These are phyloP conservation scores for Neocatenulostroma microsporum DNA, from an alignment of 2,329 filamentous ascomycete genomes.

Conservation along the genomic window DNA sequence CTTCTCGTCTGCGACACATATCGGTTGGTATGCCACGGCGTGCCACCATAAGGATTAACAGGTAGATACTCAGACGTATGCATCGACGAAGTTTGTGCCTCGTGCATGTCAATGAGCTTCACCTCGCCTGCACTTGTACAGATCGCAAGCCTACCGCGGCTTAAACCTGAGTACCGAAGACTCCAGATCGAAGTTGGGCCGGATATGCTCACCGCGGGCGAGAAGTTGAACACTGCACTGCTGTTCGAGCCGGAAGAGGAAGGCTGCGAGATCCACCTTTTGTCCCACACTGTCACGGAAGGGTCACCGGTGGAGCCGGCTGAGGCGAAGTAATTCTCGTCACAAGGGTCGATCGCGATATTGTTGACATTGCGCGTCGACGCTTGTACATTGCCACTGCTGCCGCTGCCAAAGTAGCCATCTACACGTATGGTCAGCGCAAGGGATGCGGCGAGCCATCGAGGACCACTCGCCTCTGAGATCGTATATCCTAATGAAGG, in stretches of 20 bases:
- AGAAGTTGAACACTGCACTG: conserved; percentile 51
- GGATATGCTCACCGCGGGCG: conserved; percentile 45
- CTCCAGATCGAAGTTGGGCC: conserved; percentile 52
- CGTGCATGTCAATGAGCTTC: conserved; percentile 33
- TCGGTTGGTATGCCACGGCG: conserved; percentile 35
- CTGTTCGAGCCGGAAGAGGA: conserved; percentile 48
- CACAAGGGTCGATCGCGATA: conserved; percentile 67
- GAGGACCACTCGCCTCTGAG: conserved; percentile 58
- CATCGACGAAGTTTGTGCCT: conserved; percentile 7
- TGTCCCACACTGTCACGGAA: conserved; percentile 70
- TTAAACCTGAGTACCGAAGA: conserved; percentile 52
- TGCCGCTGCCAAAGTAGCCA: conserved; percentile 16
- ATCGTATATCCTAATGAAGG: conserved; percentile 69
- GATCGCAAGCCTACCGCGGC: conserved; percentile 50
- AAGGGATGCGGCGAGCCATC: no score
- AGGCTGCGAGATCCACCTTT: conserved; percentile 42
- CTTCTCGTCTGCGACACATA: conserved; percentile 39
- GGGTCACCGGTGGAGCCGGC: conserved; percentile 65
- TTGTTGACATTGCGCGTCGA: conserved; percentile 56
- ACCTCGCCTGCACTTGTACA: conserved; percentile 54
- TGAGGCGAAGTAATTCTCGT: conserved; percentile 78
- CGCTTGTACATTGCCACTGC: conserved; percentile 33
- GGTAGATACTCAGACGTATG: conserved; percentile 12
- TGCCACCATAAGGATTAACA: conserved; percentile 23
- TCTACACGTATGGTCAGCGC: no score